These are phyloP conservation scores for Septoria linicola DNA, from an alignment of 2,329 filamentous ascomycete species.

Conservation along the genomic window DNA sequence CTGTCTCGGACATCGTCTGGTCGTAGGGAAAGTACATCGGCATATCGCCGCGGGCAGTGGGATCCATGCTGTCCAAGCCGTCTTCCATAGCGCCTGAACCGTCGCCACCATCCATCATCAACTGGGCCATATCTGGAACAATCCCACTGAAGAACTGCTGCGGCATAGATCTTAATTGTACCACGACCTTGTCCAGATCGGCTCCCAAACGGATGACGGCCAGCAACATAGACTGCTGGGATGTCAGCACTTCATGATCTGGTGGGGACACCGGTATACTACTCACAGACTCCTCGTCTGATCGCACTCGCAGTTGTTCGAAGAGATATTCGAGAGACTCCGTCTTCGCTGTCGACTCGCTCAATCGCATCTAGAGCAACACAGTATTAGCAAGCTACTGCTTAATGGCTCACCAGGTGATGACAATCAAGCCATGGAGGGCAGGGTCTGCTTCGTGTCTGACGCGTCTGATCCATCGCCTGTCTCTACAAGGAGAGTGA, in stretches of 20 bases:
- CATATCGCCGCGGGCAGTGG: no score
- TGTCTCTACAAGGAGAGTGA: background rate
- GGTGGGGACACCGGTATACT: background rate
- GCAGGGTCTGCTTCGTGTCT: background rate
- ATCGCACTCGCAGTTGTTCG: slow-evolving; percentile 23
- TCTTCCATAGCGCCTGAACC: no score
- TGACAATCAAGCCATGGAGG: background rate
- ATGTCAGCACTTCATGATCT: background rate
- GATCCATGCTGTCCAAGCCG: no score
- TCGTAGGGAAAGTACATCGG: no score
- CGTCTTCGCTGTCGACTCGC: slow-evolving; percentile 19
- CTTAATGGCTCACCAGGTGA: background rate
- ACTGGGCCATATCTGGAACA: background rate
- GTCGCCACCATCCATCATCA: slow-evolving; percentile 1
- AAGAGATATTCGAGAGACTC: slow-evolving; percentile 25
- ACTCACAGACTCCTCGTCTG: slow-evolving; percentile 24
- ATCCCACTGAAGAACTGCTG: slow-evolving; percentile 1
- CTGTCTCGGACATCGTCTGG: no score
- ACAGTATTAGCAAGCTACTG: background rate
- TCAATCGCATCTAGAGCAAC: slow-evolving; percentile 9
- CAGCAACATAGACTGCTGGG: slow-evolving; percentile 13
- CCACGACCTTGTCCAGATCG: slow-evolving; percentile 24
- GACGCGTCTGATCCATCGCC: no score
- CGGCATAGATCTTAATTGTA: slow-evolving; percentile 19
- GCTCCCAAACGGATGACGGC: slow-evolving; percentile 24